Evolutionary conservation across 2,329 filamentous ascomycete genomes (phyloP).

Genomic region (Diaporthe citri): DNA sequence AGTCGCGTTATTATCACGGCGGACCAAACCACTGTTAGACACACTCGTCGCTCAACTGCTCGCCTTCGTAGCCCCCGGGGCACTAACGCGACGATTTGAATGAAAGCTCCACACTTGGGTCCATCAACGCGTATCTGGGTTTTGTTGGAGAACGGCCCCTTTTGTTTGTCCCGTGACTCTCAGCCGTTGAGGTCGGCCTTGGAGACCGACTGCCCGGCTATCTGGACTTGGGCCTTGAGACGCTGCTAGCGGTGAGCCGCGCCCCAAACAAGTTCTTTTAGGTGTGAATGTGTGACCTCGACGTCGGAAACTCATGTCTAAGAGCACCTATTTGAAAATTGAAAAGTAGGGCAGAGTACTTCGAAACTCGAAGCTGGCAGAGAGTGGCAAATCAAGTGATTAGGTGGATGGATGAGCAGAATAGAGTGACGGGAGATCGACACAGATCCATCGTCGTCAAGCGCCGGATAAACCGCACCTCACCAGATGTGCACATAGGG

Average conservation of each 20-base stretch:
- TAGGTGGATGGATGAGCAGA: not conserved
- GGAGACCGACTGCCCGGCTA: not conserved
- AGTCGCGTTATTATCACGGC: not conserved
- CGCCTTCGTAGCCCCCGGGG: too few species aligned
- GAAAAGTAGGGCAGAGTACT: not conserved
- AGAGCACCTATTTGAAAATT: not conserved
- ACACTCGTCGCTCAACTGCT: not conserved
- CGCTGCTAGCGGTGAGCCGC: not conserved
- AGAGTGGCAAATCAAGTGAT: not conserved
- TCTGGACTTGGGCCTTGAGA: not conserved
- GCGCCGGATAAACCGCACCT: slow-evolving; percentile 9
- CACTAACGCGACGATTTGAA: slow-evolving; percentile 8
- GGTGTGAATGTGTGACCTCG: not conserved
- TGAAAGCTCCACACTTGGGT: not conserved
- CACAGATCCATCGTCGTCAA: not conserved
- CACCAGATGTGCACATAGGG: not conserved
- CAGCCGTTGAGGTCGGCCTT: not conserved
- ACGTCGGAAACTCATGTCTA: too few species aligned
- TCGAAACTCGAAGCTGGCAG: not conserved
- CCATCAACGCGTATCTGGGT: not conserved
- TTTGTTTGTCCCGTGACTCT: not conserved
- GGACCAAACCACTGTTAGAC: not conserved
- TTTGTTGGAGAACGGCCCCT: not conserved
- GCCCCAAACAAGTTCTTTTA: not conserved
- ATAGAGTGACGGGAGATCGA: not conserved